Evolutionary conservation across 257 asterid species (phyloP), one percentile per base, ranked within the genome.

Genomic region (Echites panduratus): DNA sequence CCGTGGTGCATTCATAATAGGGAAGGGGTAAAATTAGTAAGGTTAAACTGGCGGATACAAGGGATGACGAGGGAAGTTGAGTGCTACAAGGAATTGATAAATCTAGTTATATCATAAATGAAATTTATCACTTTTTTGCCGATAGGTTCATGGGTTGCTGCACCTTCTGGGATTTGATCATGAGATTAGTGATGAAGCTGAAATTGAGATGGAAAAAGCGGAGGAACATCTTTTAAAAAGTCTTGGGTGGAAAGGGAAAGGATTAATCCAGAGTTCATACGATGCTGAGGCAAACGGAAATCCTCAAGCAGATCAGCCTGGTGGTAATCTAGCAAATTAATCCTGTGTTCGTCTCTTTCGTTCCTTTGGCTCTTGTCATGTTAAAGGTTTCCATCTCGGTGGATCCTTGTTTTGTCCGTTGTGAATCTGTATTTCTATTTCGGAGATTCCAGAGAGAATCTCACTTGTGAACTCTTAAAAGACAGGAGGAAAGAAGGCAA

Each of bases 101-200:
- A 62, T 62, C 4, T 32, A 62, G 7, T 62, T 7, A 44, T 56
- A 32, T 53, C n/a, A 45, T 79, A 75, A 50, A 41, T 12, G 50
- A 75, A 74, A 57, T 69, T 69, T 61, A 49, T 76, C 75, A 40
- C 43, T 72, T 76, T 49, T 50, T 32, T 75, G 67, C 68, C 75
- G 72, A 32, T 73, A 95, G 99, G 98, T 95, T 87, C 99, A 95
- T 74, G 99, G 98, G 59, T 82, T 95, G 83, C 85, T 95, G 44
- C 99, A 95, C 85, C 97, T 95, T 75, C 68, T 95, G 89, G 99
- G 99, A 72, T 95, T 95, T 41, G 99, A 95, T 84, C 99, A 95
- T 74, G 99, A 95, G 87, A 82, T 91, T 67, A 92, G 98, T 40
- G 91, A 89, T 45, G 97, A 95, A 77, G 99, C 99, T 70, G 99